Percentiles rank a stretch among this genome's conserved stretches.
Conservation (phyloP, 805 yeast species). For the Zygotorulaspora danielsina region DNA sequence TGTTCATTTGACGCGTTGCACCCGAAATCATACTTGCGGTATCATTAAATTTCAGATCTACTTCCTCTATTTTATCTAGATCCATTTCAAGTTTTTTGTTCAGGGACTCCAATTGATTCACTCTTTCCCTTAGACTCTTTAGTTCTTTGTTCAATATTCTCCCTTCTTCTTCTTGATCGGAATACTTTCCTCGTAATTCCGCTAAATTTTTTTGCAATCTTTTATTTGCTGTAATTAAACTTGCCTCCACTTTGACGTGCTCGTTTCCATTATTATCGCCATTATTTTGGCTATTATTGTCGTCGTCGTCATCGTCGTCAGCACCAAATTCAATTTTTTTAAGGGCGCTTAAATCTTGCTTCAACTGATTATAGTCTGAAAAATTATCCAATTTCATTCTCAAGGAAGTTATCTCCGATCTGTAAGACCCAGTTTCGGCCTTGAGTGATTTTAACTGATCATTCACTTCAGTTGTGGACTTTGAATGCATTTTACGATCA, state of each 20-base stretch:
- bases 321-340: constrained; percentile 73
- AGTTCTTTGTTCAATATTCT: constrained; percentile 40
- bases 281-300: constrained; percentile 30
- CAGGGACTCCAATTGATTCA: constrained; percentile 41
- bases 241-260: constrained; percentile 45
- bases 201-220: constrained; percentile 67
- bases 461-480: constrained; percentile 20
- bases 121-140: constrained; percentile 35
- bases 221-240: constrained; percentile 66
- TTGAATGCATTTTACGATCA: constrained; percentile 21
- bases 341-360: constrained; percentile 66
- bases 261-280: constrained; percentile 21
- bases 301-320: constrained; percentile 36
- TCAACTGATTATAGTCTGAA: constrained; percentile 74
- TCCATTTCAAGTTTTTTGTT: constrained; percentile 73
- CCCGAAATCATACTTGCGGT: constrained; percentile 67
- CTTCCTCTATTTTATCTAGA: constrained; percentile 53
- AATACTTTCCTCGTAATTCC: constrained; percentile 56
- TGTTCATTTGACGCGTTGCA: constrained; percentile 39
- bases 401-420: constrained; percentile 48
- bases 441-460: constrained; percentile 39
- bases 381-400: constrained; percentile 47
- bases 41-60: constrained; percentile 39
- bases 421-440: constrained; percentile 46
- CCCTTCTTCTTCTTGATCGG: constrained; percentile 42